phyloP scores from a whole-genome alignment of 225 moss, liverwort and hornwort genomes.

The Lunularia cruciata region DNA sequence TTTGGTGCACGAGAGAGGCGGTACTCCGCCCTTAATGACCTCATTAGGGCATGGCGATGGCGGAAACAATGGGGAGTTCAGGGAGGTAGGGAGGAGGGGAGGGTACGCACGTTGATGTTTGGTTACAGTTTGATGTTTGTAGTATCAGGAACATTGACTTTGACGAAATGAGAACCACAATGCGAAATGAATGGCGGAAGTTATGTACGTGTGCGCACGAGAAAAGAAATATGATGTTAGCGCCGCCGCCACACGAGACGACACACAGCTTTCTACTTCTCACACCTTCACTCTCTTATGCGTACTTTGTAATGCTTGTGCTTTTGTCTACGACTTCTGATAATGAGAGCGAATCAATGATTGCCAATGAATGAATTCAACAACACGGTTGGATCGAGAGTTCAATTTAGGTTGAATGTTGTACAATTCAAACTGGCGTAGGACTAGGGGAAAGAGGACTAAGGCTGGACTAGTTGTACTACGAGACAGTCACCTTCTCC shows the following conservation, averaged over 20 bases:
- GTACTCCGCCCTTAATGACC: too few relatives aligned
- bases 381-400: not conserved
- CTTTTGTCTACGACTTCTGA: not conserved
- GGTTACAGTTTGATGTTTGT: too few relatives aligned
- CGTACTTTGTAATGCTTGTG: not conserved
- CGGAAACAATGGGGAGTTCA: too few relatives aligned
- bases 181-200: not conserved
- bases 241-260: not conserved
- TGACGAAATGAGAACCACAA: not conserved
- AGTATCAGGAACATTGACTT: too few relatives aligned
- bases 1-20: too few relatives aligned
- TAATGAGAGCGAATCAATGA: not conserved
- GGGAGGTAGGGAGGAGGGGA: not conserved
- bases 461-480: too few relatives aligned
- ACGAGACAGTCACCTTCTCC: not conserved
- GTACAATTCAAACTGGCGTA: not conserved
- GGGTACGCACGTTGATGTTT: too few relatives aligned
- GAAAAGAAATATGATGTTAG: not conserved
- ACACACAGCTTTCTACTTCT: conserved; percentile 2
- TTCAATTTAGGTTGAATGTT: not conserved
- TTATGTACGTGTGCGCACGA: not conserved
- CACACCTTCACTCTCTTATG: not conserved
- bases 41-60: too few relatives aligned
- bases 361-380: not conserved
- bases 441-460: not conserved